These are phyloP conservation scores for Fusarium guadeloupense DNA, from an alignment of 2,329 filamentous ascomycete genomes.

Conservation along the genomic window DNA sequence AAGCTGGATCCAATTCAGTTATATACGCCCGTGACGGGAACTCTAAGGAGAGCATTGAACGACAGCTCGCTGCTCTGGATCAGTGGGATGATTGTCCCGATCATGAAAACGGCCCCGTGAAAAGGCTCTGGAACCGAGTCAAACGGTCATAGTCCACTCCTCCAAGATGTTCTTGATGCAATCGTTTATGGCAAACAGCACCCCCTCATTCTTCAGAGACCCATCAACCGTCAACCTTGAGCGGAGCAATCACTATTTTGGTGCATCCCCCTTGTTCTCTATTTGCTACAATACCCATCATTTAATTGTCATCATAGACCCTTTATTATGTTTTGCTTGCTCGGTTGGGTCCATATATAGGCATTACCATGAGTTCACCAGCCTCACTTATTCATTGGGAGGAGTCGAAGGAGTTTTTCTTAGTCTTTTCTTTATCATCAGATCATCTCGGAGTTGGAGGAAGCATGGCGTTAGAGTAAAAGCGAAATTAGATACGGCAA, in stretches of 20 bases:
- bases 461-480: slow-evolving; percentile 19
- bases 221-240: not conserved
- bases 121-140: slow-evolving; percentile 72
- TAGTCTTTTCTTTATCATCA: not conserved
- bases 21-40: slow-evolving; percentile 47
- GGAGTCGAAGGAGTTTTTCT: slow-evolving; percentile 38
- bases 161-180: not conserved
- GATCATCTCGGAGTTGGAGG: slow-evolving; percentile 14
- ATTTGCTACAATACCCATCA: slow-evolving; percentile 37
- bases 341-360: slow-evolving; percentile 5
- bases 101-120: slow-evolving; percentile 64
- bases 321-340: slow-evolving; percentile 6
- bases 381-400: slow-evolving; percentile 19
- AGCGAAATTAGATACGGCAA: slow-evolving; percentile 6
- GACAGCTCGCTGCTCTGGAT: slow-evolving; percentile 63
- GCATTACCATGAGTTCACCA: slow-evolving; percentile 21
- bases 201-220: not conserved
- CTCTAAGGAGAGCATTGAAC: slow-evolving; percentile 64
- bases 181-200: not conserved
- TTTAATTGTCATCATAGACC: slow-evolving; percentile 32
- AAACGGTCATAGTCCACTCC: slow-evolving; percentile 51
- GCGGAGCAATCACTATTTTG: slow-evolving; percentile 11
- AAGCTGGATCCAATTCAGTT: slow-evolving; percentile 36
- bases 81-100: slow-evolving; percentile 50
- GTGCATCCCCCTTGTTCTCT: slow-evolving; percentile 13